Evolutionary conservation across 106 monocot species (phyloP).

Genomic region (Phalaenopsis equestris): DNA sequence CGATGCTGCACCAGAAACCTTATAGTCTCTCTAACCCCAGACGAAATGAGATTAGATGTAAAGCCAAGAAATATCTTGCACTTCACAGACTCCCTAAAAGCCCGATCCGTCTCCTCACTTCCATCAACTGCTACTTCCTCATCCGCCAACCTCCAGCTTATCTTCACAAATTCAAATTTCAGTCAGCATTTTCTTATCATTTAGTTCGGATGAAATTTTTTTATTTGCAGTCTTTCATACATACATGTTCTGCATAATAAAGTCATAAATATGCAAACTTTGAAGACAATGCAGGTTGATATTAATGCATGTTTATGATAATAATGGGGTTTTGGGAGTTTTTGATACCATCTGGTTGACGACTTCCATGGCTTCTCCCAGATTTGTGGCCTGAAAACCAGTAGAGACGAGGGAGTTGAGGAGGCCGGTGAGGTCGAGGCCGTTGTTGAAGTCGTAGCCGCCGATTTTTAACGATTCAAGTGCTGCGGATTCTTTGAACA

Average conservation of each 20-base stretch:
- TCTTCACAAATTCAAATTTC: neutral
- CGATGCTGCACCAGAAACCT: slow-evolving; percentile 6
- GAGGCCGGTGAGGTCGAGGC: slow-evolving; percentile 34
- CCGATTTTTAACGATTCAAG: slow-evolving; percentile 48
- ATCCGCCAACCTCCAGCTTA: slow-evolving; percentile 5
- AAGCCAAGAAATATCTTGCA: slow-evolving; percentile 10
- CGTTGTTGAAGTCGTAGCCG: slow-evolving; percentile 71
- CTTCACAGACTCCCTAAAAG: slow-evolving; percentile 3
- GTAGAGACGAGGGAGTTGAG: slow-evolving; percentile 50
- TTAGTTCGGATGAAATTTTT: no score
- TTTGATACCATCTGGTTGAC: slow-evolving; percentile 67
- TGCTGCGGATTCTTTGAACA: slow-evolving; percentile 59
- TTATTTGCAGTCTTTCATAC: no score
- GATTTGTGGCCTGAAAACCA: slow-evolving; percentile 85
- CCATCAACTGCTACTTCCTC: neutral
- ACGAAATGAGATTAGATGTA: slow-evolving; percentile 7
- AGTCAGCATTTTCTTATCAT: neutral
- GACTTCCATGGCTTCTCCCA: slow-evolving; percentile 70
- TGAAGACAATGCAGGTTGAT: no score
- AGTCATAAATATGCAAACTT: no score
- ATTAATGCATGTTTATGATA: neutral
- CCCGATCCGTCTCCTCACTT: neutral
- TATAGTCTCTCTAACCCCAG: slow-evolving; percentile 1
- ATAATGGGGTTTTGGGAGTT: neutral
- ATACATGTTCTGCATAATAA: no score